Evolutionary conservation across 768 basidiomycete genomes (phyloP).

Genomic region (Coprinopsis sp.): DNA sequence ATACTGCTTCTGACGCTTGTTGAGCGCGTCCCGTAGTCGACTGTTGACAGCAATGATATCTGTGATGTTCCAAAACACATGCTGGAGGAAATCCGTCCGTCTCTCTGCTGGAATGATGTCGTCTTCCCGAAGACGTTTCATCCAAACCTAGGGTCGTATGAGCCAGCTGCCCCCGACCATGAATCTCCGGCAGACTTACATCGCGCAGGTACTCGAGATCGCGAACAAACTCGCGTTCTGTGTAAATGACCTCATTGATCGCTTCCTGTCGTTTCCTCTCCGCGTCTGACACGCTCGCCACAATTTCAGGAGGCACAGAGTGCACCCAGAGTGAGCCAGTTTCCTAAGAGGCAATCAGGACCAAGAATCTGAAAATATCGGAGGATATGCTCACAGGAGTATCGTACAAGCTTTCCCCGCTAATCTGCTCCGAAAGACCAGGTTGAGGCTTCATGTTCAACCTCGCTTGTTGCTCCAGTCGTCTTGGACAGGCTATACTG

Average conservation of each 20-base stretch:
- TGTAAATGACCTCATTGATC: constrained; percentile 94
- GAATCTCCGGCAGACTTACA: constrained; percentile 39
- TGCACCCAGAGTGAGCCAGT: constrained; percentile 90
- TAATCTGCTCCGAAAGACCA: constrained; percentile 80
- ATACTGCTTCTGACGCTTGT: constrained; percentile 91
- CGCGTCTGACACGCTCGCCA: constrained; percentile 84
- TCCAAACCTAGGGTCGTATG: constrained; percentile 62
- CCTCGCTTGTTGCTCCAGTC: constrained; percentile 91
- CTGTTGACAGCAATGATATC: constrained; percentile 92
- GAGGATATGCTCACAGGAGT: constrained; percentile 45
- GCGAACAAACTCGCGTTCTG: constrained; percentile 95
- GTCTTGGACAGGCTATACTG: constrained; percentile 90
- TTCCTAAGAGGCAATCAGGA: constrained; percentile 22
- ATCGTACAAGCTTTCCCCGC: constrained; percentile 77
- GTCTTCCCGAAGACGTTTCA: constrained; percentile 72
- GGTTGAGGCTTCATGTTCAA: constrained; percentile 93
- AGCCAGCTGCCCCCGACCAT: not conserved
- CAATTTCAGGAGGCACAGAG: constrained; percentile 90
- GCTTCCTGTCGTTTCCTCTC: constrained; percentile 98
- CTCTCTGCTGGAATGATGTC: constrained; percentile 74
- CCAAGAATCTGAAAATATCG: constrained; percentile 3
- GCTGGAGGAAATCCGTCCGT: constrained; percentile 80
- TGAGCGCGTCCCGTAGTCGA: constrained; percentile 86
- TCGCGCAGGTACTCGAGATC: constrained; percentile 98
- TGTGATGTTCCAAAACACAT: constrained; percentile 97